Evolutionary conservation across 257 asterid species (phyloP), one percentile per base, ranked within the genome.

Genomic region (Craterostigma plantagineum): DNA sequence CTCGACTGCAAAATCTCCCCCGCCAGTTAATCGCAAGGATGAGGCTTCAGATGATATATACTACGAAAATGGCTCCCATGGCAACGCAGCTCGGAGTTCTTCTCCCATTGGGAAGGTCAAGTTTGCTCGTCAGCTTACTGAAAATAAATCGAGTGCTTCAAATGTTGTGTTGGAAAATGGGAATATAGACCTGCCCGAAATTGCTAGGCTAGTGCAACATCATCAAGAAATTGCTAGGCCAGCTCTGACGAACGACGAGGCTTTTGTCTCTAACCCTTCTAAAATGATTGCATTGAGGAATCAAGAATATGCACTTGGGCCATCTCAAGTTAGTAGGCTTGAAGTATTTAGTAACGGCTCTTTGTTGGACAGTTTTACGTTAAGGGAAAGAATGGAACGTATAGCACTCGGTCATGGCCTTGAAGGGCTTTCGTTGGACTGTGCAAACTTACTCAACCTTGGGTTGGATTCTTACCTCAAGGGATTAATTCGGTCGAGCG

Each of bases 401-500:
- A 80, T 80, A 63, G 85, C 83, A 57, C 58, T 57, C 23, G 51
- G 60, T 11, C 78, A 72, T 49, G 92, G 81, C 58, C 82, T 85
- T 46, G 75, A 73, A 69, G 86, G 92, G 59, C 82, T 77, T 52
- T 67, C 92, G 4, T 15, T 52, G 14, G 77, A 76, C 56, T 85
- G 83, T 55, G 78, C 91, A 38, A 68, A 68, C 55, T 34, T 75
- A 53, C 63, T 85, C 62, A 85, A 76, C 61, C 72, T 49, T 33
- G 86, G 94, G 45, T 55, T 80, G 55, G 92, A 85, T 70, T 66
- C 73, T 44, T 77, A 77, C 64, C 39, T 85, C 67, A 81, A 71
- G 56, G 65, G 78, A 46, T 54, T 85, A 56, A 63, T 85, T 54
- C 55, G 66, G 58, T 77, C 92, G 59, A 68, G 85, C 52, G 41